Base-by-base conservation (phyloP, 2,329 filamentous ascomycete genomes). In the Trichoderma sp. region DNA sequence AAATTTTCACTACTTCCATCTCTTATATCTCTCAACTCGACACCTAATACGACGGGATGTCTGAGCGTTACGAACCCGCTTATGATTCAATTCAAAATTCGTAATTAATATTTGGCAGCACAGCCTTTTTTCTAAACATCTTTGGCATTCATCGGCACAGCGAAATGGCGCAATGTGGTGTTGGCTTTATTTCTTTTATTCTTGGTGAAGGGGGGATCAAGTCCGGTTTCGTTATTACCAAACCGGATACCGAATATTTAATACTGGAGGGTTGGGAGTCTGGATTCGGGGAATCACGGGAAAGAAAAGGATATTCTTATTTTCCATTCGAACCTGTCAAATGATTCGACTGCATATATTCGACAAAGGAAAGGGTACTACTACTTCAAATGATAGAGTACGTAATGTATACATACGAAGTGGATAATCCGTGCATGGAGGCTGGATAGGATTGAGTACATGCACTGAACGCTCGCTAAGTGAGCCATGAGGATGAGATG, bases 121-220 rank as follows among this genome's bases (percentile, higher is more conserved):
- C 58, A 72, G 72, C 74, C 70, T 56, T 70, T 73, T 74, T 72
- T 74, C 74, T 71, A 71, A 74, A 77, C 74, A 78, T 79, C 77
- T 80, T 80, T 79, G 77, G 77, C 77, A 79, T 80, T 80, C 76
- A 79, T 78, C 75, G 75, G 76, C 79, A 81, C 77, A 80, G 79
- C 79, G 79, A 80, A 71, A 73, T 72, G 79, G 79, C 79, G 79
- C 77, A 80, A 75, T 68, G 72, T 72, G 77, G 65, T 68, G 65
- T 59, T 60, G 49, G 59, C 59, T 67, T 60, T 53, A 55, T 43
- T 76, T 73, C 7, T 35, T 35, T 35, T 35, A 35, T 35, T 75
- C 76, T 72, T 75, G 71, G 64, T 60, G 67, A 72, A 71, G 72
- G 68, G 70, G 71, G 72, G 70, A 71, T 66, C 19, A 73, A 72